Conservation (phyloP, 768 basidiomycete species). For the Leccinum barrowsii region DNA sequence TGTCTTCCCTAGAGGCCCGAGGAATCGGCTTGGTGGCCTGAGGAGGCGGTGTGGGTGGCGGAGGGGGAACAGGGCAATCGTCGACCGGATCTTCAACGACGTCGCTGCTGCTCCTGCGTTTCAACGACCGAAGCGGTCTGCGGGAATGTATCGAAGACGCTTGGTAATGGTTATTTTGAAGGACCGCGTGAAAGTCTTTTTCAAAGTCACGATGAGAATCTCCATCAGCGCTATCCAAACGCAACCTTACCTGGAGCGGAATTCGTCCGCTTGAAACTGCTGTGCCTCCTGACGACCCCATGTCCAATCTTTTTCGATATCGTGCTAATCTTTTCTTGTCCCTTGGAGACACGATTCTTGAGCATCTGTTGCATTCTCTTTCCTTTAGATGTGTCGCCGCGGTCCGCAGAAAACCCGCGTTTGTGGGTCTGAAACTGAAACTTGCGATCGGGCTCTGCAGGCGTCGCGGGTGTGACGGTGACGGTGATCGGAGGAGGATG, state of each 20-base stretch:
- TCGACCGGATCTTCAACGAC: conserved; percentile 32
- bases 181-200: conserved; percentile 65
- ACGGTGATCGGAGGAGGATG: conserved; percentile 48
- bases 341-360: conserved; percentile 70
- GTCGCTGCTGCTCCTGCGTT: conserved; percentile 32
- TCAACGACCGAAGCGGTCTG: conserved; percentile 50
- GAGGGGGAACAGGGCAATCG: conserved; percentile 36
- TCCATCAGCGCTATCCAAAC: not conserved
- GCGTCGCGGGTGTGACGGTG: conserved; percentile 60
- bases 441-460: conserved; percentile 33
- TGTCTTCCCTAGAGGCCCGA: conserved; percentile 52
- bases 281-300: conserved; percentile 57
- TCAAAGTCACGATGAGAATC: not conserved
- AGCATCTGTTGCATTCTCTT: conserved; percentile 77
- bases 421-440: conserved; percentile 19
- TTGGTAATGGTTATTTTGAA: conserved; percentile 61
- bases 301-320: conserved; percentile 76
- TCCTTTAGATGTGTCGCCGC: conserved; percentile 52
- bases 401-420: conserved; percentile 31
- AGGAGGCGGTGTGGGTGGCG: conserved; percentile 34
- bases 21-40: conserved; percentile 31
- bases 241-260: conserved; percentile 65
- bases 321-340: conserved; percentile 67
- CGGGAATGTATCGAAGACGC: conserved; percentile 85
- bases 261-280: conserved; percentile 53